Conservation (phyloP, 2,329 filamentous ascomycete genomes). For the Westerdykella aurantiaca region DNA sequence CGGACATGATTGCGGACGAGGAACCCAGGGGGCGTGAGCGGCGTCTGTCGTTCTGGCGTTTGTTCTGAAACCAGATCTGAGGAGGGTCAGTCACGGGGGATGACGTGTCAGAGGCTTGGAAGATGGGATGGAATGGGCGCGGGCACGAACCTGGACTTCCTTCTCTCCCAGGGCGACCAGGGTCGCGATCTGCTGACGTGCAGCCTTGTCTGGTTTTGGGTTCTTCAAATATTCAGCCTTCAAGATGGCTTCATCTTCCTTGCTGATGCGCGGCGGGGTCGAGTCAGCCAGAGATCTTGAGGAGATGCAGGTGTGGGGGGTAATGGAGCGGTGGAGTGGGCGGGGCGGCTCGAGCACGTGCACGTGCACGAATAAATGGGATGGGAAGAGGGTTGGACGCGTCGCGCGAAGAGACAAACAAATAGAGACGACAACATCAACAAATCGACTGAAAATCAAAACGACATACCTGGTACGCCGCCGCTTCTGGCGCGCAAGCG, state of each 20-base stretch:
- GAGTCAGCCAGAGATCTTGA: conserved; percentile 16
- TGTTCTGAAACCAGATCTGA: conserved; percentile 97
- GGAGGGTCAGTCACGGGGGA: conserved; percentile 21
- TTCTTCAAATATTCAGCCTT: conserved; percentile 81
- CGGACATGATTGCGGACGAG: conserved; percentile 32
- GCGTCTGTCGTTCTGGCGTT: conserved; percentile 84
- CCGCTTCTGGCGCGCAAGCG: conserved; percentile 55
- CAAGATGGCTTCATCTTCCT: conserved; percentile 80
- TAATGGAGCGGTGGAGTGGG: neutral
- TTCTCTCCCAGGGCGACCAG: conserved; percentile 88
- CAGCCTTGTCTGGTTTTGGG: conserved; percentile 84
- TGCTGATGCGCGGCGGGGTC: conserved; percentile 23
- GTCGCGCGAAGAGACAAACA: conserved; percentile 16
- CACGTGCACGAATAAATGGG: conserved; percentile 13
- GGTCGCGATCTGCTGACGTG: conserved; percentile 76
- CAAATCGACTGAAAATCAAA: conserved; percentile 5
- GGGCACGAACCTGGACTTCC: conserved; percentile 76
- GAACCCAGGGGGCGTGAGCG: conserved; percentile 70
- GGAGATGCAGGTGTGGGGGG: conserved; percentile 9
- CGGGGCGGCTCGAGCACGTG: conserved; percentile 14
- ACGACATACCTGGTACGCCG: conserved; percentile 54
- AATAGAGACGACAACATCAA: conserved; percentile 11
- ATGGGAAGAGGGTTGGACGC: conserved; percentile 12
- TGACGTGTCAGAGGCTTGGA: conserved; percentile 1
- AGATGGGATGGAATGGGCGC: neutral